Evolutionary conservation across 2,329 filamentous ascomycete genomes (phyloP).

Genomic region (Colletotrichum sp.): DNA sequence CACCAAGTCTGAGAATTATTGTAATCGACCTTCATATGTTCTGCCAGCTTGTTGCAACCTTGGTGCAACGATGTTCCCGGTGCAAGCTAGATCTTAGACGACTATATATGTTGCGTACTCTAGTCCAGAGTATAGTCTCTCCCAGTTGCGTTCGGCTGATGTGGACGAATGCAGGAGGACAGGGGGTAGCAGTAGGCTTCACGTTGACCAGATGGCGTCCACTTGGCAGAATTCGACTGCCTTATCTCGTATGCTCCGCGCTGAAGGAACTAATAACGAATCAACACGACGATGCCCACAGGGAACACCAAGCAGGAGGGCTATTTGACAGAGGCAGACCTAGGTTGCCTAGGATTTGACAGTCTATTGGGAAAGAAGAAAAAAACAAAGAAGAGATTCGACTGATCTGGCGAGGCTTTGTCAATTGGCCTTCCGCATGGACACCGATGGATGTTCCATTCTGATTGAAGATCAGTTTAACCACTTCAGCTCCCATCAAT

Average conservation of each 20-base stretch:
- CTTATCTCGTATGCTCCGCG: neutral
- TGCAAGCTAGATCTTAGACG: neutral
- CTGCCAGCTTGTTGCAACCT: neutral
- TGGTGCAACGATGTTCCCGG: neutral
- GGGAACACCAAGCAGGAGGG: neutral
- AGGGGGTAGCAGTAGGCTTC: neutral
- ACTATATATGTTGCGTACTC: neutral
- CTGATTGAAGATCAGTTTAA: neutral
- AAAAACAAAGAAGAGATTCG: neutral
- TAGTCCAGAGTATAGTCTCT: neutral
- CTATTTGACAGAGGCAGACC: neutral
- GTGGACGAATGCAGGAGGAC: neutral
- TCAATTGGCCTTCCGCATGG: neutral
- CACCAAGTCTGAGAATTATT: neutral
- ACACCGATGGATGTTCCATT: neutral
- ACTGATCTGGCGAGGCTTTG: too few relatives aligned
- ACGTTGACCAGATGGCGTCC: neutral
- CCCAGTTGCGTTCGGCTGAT: neutral
- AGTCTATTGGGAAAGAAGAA: neutral
- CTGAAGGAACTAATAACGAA: neutral
- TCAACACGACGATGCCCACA: neutral
- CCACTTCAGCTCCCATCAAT: neutral
- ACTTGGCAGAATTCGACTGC: neutral
- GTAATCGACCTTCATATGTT: neutral
- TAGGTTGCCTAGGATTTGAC: neutral